These are phyloP conservation scores for Boletus rubescentipes DNA, from an alignment of 768 basidiomycete species.

Conservation along the genomic window DNA sequence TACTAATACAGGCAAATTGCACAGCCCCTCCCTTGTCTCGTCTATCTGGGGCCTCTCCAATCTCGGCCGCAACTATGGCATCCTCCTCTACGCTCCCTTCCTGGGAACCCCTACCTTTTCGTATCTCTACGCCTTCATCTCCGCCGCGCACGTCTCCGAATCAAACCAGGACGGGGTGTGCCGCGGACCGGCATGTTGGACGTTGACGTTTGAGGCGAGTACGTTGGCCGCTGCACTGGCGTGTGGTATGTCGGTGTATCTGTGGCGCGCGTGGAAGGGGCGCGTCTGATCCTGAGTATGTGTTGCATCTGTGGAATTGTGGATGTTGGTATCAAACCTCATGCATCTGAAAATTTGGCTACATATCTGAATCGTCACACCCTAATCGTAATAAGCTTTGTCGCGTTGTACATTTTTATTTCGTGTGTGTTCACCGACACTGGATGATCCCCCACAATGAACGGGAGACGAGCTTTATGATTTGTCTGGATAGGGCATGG, in stretches of 20 bases:
- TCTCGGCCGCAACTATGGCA: constrained; percentile 73
- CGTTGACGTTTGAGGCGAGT: constrained; percentile 59
- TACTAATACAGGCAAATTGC: neutral
- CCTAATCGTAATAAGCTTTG: too few species aligned
- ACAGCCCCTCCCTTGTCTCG: constrained; percentile 61
- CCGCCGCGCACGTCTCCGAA: constrained; percentile 45
- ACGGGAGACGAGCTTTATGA: too few species aligned
- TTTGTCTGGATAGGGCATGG: too few species aligned
- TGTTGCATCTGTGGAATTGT: too few species aligned
- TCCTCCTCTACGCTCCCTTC: constrained; percentile 74
- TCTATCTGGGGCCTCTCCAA: constrained; percentile 69
- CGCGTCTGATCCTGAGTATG: constrained; percentile 37
- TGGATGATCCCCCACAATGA: too few species aligned
- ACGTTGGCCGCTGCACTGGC: constrained; percentile 44
- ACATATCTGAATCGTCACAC: too few species aligned
- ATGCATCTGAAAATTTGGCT: too few species aligned
- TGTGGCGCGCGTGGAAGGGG: constrained; percentile 68
- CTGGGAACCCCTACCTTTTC: constrained; percentile 75
- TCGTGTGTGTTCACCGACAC: too few species aligned
- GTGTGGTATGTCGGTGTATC: constrained; percentile 40
- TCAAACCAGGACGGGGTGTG: constrained; percentile 38
- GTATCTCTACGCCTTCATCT: constrained; percentile 73
- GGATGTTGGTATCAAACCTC: too few species aligned
- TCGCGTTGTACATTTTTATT: too few species aligned
- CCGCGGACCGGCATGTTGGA: constrained; percentile 62